phyloP scores from a whole-genome alignment of 2,329 filamentous ascomycete genomes.

The Monilinia polystroma region DNA sequence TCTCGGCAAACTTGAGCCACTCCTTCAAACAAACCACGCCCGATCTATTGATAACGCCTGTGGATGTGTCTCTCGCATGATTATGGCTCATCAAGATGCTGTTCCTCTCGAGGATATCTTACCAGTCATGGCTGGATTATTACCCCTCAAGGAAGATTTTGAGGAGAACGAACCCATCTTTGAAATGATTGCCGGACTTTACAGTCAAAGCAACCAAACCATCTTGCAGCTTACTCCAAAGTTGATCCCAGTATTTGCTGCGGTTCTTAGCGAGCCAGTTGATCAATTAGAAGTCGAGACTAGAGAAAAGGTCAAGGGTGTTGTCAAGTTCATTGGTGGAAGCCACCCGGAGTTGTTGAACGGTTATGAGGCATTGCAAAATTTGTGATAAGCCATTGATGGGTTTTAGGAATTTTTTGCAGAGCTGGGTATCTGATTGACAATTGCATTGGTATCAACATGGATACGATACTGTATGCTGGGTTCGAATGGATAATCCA shows the following conservation, averaged over 20 bases:
- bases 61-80: constrained; percentile 89
- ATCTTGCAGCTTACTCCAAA: constrained; percentile 68
- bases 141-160: constrained; percentile 89
- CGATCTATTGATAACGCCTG: constrained; percentile 90
- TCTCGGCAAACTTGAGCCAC: constrained; percentile 79
- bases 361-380: constrained; percentile 32
- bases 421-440: constrained; percentile 3
- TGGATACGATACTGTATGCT: constrained; percentile 3
- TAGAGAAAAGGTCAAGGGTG: constrained; percentile 62
- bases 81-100: constrained; percentile 79
- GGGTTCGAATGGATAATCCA: neutral
- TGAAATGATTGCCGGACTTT: constrained; percentile 84
- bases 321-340: constrained; percentile 49
- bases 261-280: constrained; percentile 68
- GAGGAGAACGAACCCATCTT: constrained; percentile 96
- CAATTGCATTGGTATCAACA: neutral
- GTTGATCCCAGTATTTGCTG: constrained; percentile 68
- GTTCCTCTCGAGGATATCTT: constrained; percentile 81
- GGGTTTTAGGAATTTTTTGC: constrained; percentile 12
- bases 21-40: constrained; percentile 74
- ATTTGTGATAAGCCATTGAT: constrained; percentile 4
- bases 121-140: constrained; percentile 71
- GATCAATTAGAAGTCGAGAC: constrained; percentile 75
- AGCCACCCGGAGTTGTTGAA: constrained; percentile 37
- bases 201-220: constrained; percentile 66